Base-by-base conservation (phyloP, 805 yeast species). In the Gaillardinia entomophila region DNA sequence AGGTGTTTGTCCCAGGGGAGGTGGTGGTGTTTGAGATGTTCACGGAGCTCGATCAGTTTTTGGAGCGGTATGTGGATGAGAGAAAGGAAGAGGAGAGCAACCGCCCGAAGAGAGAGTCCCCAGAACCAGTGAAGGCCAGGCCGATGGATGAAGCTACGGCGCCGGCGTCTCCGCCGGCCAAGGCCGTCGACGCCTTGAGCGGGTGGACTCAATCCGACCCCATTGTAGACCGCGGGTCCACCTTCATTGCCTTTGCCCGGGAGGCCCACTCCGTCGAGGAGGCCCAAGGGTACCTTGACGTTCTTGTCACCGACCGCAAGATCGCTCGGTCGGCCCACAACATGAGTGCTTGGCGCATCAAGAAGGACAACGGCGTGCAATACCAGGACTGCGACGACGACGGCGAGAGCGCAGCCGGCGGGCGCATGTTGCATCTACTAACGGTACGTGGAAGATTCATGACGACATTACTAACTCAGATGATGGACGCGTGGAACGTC, bases 331-430 rank as follows among this genome's bases (percentile, higher is more conserved):
- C 96, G 0, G 54, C 72, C 1, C 97, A 90, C 56, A 80, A 81
- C 39, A 92, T 92, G 79, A 73, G 78, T 12, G 92, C 96, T 0
- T 89, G 90, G 82, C 64, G 97, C 41, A 81, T 92, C 3, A 67
- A 68, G 35, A 54, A 69, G n/a, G 60, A 50, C 1, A 64, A 67
- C 13, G 85, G 79, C 0, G 72, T 77, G 0, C 66, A 71, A 24
- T 72, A 68, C 30, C 92, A 85, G 46, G 97, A 92, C 46, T 88
- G 85, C 46, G 97, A 92, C 50, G 97, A 92, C 54, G 98, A 90
- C 51, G 98, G 98, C 3, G 98, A 92, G 51, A 72, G 94, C 0
- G 97, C 97, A 1, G 96, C 97, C 1, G 98, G 98, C 7, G 77
- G 89, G 4, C 64, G 96, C 36, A 62, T 89, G 68, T 57, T 88